Evolutionary conservation across 73 alveolate species (phyloP).

Genomic region (Tetrahymena elliotti): DNA sequence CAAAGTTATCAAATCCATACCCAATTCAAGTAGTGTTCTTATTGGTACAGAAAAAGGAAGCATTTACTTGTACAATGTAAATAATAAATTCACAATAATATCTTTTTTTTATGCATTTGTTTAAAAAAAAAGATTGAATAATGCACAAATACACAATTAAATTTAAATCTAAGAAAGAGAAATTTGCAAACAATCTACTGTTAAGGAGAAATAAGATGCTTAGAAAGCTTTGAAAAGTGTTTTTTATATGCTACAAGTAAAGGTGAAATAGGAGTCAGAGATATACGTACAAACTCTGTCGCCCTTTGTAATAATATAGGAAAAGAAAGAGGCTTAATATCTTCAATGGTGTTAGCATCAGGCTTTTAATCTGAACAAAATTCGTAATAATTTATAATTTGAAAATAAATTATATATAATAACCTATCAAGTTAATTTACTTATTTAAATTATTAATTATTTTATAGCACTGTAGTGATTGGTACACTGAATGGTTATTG

Average conservation of each 20-base stretch:
- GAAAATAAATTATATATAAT: no score
- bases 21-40: not conserved
- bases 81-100: not conserved
- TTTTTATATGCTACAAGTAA: not conserved
- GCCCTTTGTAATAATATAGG: not conserved
- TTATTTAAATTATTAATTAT: no score
- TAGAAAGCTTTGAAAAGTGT: not conserved
- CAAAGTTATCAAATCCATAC: not conserved
- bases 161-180: not conserved
- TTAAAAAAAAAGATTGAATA: not conserved
- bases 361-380: not conserved
- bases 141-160: not conserved
- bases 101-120: not conserved
- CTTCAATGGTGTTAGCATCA: not conserved
- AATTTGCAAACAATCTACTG: not conserved
- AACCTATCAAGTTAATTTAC: no score
- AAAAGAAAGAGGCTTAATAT: not conserved
- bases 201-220: not conserved
- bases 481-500: not conserved
- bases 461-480: not conserved
- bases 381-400: not conserved
- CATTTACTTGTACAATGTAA: not conserved
- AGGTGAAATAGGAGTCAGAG: not conserved
- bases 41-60: not conserved
- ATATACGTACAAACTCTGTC: not conserved